Percentiles rank a stretch among this genome's conserved stretches.
phyloP scores from a whole-genome alignment of 1,139 yeast genomes.

The Arxiozyma heterogenica region DNA sequence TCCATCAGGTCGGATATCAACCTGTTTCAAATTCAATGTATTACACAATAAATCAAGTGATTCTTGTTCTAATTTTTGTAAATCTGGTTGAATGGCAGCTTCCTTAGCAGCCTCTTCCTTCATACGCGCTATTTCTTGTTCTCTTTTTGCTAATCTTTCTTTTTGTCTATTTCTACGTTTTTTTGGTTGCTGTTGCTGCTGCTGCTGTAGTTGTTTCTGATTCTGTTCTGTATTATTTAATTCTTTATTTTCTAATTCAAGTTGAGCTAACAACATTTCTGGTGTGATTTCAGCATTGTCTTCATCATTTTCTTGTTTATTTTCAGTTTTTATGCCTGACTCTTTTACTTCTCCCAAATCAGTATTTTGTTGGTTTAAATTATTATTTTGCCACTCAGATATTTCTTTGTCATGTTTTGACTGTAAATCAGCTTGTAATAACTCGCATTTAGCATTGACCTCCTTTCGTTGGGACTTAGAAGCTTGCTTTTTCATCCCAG shows the following conservation, averaged over 20 bases:
- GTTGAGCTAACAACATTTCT: slow-evolving; percentile 50
- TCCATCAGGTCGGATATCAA: slow-evolving; percentile 82
- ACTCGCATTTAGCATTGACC: slow-evolving; percentile 45
- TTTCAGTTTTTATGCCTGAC: slow-evolving; percentile 7
- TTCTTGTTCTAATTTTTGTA: slow-evolving; percentile 60
- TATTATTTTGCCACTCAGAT: slow-evolving; percentile 7
- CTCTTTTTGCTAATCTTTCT: slow-evolving; percentile 68
- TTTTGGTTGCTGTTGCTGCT: slow-evolving; percentile 33
- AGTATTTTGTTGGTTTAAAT: not conserved
- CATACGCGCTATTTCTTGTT: slow-evolving; percentile 56
- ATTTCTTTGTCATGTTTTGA: slow-evolving; percentile 47
- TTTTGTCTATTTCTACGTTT: slow-evolving; percentile 64
- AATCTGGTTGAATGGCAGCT: slow-evolving; percentile 56
- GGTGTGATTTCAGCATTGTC: slow-evolving; percentile 47
- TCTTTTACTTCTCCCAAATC: not conserved
- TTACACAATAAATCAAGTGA: slow-evolving; percentile 48
- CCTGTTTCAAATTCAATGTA: slow-evolving; percentile 40
- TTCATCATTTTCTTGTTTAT: slow-evolving; percentile 7
- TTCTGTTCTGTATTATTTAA: slow-evolving; percentile 9
- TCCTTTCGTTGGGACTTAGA: slow-evolving; percentile 67
- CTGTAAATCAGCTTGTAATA: slow-evolving; percentile 48
- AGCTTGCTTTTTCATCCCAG: slow-evolving; percentile 76
- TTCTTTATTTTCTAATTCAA: slow-evolving; percentile 31
- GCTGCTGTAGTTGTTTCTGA: slow-evolving; percentile 22
- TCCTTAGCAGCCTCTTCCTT: slow-evolving; percentile 64